These are phyloP conservation scores for Sporothrix dimorphospora DNA, from an alignment of 2,329 filamentous ascomycete genomes.

Conservation along the genomic window DNA sequence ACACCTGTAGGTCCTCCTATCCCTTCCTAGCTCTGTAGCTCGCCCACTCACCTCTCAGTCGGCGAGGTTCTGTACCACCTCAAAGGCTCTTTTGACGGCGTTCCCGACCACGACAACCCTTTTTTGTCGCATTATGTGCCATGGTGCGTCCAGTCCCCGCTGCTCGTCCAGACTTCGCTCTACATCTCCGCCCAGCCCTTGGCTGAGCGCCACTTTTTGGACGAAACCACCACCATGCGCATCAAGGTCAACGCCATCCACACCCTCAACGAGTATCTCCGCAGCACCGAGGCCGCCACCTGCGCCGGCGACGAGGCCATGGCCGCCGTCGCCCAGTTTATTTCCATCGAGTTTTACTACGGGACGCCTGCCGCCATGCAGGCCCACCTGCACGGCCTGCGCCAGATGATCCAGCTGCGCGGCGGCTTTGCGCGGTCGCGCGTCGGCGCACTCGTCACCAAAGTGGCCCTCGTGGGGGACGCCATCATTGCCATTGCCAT, in stretches of 20 bases:
- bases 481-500: slow-evolving; percentile 50
- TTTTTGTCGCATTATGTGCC: slow-evolving; percentile 52
- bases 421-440: slow-evolving; percentile 53
- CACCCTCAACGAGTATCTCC: slow-evolving; percentile 50
- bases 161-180: slow-evolving; percentile 50
- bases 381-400: slow-evolving; percentile 52
- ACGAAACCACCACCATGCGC: slow-evolving; percentile 45
- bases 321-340: slow-evolving; percentile 50
- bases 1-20: slow-evolving; percentile 32
- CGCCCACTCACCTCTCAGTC: slow-evolving; percentile 39
- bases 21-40: too few relatives aligned
- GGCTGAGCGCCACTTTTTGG: slow-evolving; percentile 48
- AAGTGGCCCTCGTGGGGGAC: slow-evolving; percentile 52
- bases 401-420: slow-evolving; percentile 52
- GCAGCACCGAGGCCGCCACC: slow-evolving; percentile 34
- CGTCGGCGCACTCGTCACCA: slow-evolving; percentile 51
- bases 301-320: slow-evolving; percentile 47
- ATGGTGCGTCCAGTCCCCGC: slow-evolving; percentile 49
- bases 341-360: slow-evolving; percentile 55
- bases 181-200: slow-evolving; percentile 53
- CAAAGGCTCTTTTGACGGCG: slow-evolving; percentile 52
- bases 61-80: slow-evolving; percentile 51
- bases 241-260: slow-evolving; percentile 47
- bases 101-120: slow-evolving; percentile 46
- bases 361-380: slow-evolving; percentile 48